A percentile compares a stretch with the other conserved stretches of the same genome.
These are phyloP conservation scores for Penicillium psychrosexuale DNA, from an alignment of 2,329 filamentous ascomycete species.

Conservation along the genomic window DNA sequence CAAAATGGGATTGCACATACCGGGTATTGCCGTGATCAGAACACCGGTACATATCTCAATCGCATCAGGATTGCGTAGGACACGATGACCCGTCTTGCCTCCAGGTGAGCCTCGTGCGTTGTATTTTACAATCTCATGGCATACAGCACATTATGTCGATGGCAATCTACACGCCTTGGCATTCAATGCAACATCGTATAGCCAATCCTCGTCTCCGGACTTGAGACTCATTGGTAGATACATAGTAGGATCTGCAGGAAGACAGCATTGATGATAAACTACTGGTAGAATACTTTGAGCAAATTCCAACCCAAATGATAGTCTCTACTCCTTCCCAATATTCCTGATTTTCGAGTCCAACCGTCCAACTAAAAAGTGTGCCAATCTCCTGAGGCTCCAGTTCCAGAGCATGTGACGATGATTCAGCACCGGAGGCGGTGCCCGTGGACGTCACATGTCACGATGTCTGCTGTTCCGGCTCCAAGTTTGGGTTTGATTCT, in stretches of 20 bases:
- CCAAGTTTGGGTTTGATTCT: conserved; percentile 2
- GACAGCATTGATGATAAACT: neutral
- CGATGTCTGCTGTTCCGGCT: conserved; percentile 1
- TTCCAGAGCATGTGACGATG: conserved; percentile 15
- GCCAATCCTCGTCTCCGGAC: neutral
- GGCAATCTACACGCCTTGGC: neutral
- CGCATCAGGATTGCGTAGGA: neutral
- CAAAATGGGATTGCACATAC: conserved; percentile 8
- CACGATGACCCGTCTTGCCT: neutral
- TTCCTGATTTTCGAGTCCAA: neutral
- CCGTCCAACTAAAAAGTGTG: neutral
- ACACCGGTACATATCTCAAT: neutral
- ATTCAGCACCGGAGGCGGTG: conserved; percentile 20
- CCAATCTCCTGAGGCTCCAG: neutral
- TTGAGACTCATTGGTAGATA: neutral
- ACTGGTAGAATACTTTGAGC: neutral
- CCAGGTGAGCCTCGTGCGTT: neutral
- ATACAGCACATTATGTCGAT: neutral
- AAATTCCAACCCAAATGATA: neutral
- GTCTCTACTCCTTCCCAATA: neutral
- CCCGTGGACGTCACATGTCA: conserved; percentile 10
- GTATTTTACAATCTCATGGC: neutral
- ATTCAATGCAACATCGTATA: neutral
- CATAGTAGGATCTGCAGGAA: neutral
- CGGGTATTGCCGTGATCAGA: conserved; percentile 3